Evolutionary conservation across 352 stramenopile genomes (phyloP).

Genomic region (Pythium apleroticum): DNA sequence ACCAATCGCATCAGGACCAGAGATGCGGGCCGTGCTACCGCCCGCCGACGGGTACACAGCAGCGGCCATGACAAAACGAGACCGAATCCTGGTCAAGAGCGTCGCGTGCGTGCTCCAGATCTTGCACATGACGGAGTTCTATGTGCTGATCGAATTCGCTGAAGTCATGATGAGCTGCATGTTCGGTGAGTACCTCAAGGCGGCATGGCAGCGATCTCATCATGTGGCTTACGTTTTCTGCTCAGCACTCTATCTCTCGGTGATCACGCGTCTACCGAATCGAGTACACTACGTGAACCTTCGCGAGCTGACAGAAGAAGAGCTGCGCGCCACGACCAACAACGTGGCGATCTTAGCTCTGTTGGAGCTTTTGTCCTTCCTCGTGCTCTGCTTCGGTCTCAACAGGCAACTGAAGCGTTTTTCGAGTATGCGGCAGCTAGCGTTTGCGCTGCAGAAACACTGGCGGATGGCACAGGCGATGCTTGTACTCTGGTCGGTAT

Average conservation of each 20-base stretch:
- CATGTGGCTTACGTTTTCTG: neutral
- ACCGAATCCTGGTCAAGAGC: neutral
- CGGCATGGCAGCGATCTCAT: too few relatives aligned
- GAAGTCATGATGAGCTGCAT: constrained; percentile 23
- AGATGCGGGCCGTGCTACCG: too few relatives aligned
- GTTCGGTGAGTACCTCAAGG: constrained; percentile 16
- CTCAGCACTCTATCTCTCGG: neutral
- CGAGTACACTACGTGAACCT: constrained; percentile 13
- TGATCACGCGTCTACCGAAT: constrained; percentile 3
- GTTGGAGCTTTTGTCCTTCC: constrained; percentile 7
- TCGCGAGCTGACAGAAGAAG: neutral
- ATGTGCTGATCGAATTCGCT: constrained; percentile 22
- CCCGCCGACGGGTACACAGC: neutral
- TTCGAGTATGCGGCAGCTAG: constrained; percentile 20
- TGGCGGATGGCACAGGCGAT: constrained; percentile 16
- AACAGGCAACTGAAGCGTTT: neutral
- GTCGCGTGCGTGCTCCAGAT: constrained; percentile 6
- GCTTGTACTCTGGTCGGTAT: constrained; percentile 24
- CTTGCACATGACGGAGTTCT: constrained; percentile 20
- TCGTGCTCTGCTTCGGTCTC: neutral
- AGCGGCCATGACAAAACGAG: neutral
- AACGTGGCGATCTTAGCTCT: neutral
- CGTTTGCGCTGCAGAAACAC: constrained; percentile 39
- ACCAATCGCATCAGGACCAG: too few relatives aligned
- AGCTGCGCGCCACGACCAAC: neutral